Evolutionary conservation across 345 rosid species (phyloP), one percentile per base, ranked within the genome.

Genomic region (Adansonia digitata): DNA sequence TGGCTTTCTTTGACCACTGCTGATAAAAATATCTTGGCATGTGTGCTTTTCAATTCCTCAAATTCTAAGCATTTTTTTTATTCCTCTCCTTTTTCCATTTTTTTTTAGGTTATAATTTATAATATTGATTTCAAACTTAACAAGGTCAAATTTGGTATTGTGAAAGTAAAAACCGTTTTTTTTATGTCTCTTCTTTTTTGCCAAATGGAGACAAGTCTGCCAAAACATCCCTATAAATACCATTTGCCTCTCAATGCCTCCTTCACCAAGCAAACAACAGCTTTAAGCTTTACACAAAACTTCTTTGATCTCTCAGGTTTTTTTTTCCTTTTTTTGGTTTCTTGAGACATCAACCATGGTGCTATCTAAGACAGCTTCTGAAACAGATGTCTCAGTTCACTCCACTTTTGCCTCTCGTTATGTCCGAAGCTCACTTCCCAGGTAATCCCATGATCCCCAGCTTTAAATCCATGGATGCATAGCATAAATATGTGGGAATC

Each of bases 371-470:
- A 84, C 81, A 0, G 83, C 86, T 62, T 87, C 88, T 15, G 73
- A 85, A 13, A 78, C 89, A 3, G 90, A 89, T 29, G 85, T 77
- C 31, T 88, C 91, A 5, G 56, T 89, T 35, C 91, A 89, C 77
- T 88, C 90, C 29, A 89, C 94, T 11, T 89, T 89, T 48, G 89
- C 94, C 53, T 89, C 94, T 65, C 94, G 94, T 43, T 89, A 89
- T 68, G 94, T 89, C 74, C 86, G 90, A 42, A 75, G 45, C 75
- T 78, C 91, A 9, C 85, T 89, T 64, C 90, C 94, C 7, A 76
- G 90, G 90, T 89, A 64, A 64, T n/a, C 59, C 45, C 40, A 0
- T 49, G 42, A 35, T 34, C 34, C 5, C 49, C 49, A 27, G 9
- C 15, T 57, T 59, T 59, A 6, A 0, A 27, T 26, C 37, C 8